These are phyloP conservation scores for Cladosporium sphaerospermum DNA, from an alignment of 2,329 filamentous ascomycete species.

Conservation along the genomic window DNA sequence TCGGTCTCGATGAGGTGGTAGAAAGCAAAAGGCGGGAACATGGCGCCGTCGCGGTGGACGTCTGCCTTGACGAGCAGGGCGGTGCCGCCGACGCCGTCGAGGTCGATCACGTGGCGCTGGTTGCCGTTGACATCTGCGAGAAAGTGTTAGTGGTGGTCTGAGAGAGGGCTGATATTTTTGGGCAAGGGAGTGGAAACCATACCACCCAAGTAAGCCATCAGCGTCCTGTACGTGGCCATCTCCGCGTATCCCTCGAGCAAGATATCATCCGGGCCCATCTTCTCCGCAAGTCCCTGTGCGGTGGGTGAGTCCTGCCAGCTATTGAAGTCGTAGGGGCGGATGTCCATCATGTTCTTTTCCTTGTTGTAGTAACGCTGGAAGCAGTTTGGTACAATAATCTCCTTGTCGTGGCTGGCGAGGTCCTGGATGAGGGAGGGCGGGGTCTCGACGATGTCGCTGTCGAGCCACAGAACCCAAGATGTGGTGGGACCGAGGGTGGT, in stretches of 20 bases:
- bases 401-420: constrained; percentile 76
- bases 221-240: constrained; percentile 81
- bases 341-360: constrained; percentile 64
- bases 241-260: constrained; percentile 88
- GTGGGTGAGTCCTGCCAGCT: constrained; percentile 88
- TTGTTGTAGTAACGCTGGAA: constrained; percentile 71
- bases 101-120: constrained; percentile 44
- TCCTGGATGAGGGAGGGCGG: constrained; percentile 84
- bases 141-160: background rate
- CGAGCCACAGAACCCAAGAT: constrained; percentile 95
- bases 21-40: constrained; percentile 96
- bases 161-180: constrained; percentile 32
- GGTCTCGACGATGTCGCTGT: constrained; percentile 85
- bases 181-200: constrained; percentile 38
- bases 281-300: constrained; percentile 66
- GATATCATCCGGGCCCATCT: constrained; percentile 88
- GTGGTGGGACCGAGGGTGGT: constrained; percentile 86
- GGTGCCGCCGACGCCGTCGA: constrained; percentile 92
- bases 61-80: constrained; percentile 92
- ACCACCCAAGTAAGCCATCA: constrained; percentile 80
- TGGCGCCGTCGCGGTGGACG: constrained; percentile 92
- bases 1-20: constrained; percentile 98
- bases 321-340: constrained; percentile 93
- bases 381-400: constrained; percentile 93
- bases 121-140: constrained; percentile 26